Evolutionary conservation across 768 basidiomycete genomes (phyloP), one percentile per base, ranked within the genome.

Genomic region (Suillus sp.): DNA sequence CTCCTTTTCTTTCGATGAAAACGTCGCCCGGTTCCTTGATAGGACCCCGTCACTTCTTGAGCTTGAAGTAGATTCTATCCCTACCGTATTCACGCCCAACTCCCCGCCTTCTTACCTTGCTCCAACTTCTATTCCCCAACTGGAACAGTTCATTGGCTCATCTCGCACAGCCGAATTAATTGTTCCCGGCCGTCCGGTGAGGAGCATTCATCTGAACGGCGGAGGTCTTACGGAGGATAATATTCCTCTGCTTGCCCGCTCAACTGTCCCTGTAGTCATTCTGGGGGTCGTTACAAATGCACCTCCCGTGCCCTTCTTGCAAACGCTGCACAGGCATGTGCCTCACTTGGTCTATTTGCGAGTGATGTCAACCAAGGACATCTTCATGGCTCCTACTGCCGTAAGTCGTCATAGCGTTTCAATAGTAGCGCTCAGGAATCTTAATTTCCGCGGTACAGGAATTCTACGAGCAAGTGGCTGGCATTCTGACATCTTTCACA

Each of bases 131-230:
- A 69, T 82, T 68, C 74, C 78, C 48, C 76, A 66, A 59, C 78
- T 92, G 62, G 74, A 77, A 57, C 83, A 86, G 48, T 87, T 91
- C 72, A 81, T 83, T 59, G 91, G 89, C 25, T 85, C 90, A 22
- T 77, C 83, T 37, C 75, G 80, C 57, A 80, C 81, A 25, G 87
- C 90, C 27, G 75, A 78, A 59, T 73, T 77, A 30, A 75, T 92
- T 68, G 80, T 89, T 3, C 88, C 88, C 50, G 85, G 86, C 18
- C 84, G 90, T 25, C 89, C 91, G 11, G 80, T 92, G 43, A 77
- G 83, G 64, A 81, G 81, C 69, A 80, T 92, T 56, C 84, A 86
- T 71, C 80, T 92, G 61, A 82, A 80, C 63, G 83, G 80, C n/a
- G 81, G 85, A 35, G 84, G 85, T 73, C 75, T 91, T 65, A 78